A percentile compares a stretch with the other conserved stretches of the same genome.
phyloP scores from a whole-genome alignment of 176 grass and related monocot species.

The Puccinellia tenuiflora region DNA sequence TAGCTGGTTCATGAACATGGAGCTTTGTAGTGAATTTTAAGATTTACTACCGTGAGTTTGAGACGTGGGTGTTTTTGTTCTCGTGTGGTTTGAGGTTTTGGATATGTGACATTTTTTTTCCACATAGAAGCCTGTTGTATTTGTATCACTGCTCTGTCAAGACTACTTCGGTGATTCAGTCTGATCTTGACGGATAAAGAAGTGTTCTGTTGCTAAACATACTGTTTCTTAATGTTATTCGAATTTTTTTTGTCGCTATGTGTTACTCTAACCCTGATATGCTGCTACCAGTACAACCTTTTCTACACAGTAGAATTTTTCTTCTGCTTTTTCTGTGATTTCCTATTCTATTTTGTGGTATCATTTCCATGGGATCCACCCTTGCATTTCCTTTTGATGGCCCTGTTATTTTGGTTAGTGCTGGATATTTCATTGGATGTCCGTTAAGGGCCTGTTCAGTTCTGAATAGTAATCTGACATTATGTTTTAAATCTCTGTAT shows the following conservation, averaged over 20 bases:
- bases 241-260: no score
- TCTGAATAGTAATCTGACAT: neutral
- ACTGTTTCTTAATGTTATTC: neutral
- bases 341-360: neutral
- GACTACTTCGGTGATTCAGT: neutral
- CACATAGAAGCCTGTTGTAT: neutral
- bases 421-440: no score
- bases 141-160: neutral
- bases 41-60: neutral
- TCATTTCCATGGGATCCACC: neutral
- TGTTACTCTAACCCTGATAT: neutral
- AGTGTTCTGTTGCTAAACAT: neutral
- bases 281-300: neutral
- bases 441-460: no score
- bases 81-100: neutral
- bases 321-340: neutral
- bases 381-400: neutral
- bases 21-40: neutral
- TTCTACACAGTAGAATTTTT: neutral
- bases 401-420: neutral
- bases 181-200: neutral
- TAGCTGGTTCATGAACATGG: neutral
- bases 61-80: neutral
- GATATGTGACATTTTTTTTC: neutral
- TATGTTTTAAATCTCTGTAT: conserved; percentile 19